A percentile compares a stretch with the other conserved stretches of the same genome.
Conservation (phyloP, 495 filamentous ascomycete species). For the Sporormia fimetaria region DNA sequence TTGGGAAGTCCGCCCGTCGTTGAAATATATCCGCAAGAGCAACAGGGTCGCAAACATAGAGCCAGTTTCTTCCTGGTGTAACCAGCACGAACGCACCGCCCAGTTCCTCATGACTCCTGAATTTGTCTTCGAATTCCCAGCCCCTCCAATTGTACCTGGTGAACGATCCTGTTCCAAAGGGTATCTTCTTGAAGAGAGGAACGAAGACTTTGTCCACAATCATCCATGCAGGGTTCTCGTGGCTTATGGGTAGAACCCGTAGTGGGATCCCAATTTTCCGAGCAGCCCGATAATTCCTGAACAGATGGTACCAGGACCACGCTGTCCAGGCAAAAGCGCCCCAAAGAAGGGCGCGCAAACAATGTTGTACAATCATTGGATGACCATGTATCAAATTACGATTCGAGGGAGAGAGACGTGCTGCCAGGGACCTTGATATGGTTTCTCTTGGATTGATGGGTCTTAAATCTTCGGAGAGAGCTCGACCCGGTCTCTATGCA, state of each 20-base stretch:
- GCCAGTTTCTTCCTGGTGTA: conserved; percentile 16
- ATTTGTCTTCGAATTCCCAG: conserved; percentile 19
- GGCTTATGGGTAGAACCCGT: conserved; percentile 25
- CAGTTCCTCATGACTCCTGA: conserved; percentile 7
- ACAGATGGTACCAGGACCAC: conserved; percentile 2
- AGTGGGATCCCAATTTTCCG: conserved; percentile 18
- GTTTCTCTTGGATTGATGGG: too few relatives aligned
- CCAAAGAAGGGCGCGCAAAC: too few relatives aligned
- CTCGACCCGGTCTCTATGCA: too few relatives aligned
- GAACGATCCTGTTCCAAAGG: conserved; percentile 13
- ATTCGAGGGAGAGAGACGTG: too few relatives aligned
- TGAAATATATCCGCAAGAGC: conserved; percentile 1
- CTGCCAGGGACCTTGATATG: too few relatives aligned
- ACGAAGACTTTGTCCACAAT: conserved; percentile 12
- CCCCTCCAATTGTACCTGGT: conserved; percentile 7
- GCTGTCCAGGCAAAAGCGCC: too few relatives aligned
- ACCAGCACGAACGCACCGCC: conserved; percentile 18
- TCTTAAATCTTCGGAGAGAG: too few relatives aligned
- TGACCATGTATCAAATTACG: too few relatives aligned
- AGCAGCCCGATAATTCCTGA: conserved; percentile 9
- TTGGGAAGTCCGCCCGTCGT: neutral
- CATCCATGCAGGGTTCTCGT: conserved; percentile 30
- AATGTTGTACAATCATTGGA: too few relatives aligned
- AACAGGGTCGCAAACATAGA: conserved; percentile 8
- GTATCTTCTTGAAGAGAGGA: conserved; percentile 6